phyloP scores from a whole-genome alignment of 768 basidiomycete genomes.

The Naganishia friedmannii region DNA sequence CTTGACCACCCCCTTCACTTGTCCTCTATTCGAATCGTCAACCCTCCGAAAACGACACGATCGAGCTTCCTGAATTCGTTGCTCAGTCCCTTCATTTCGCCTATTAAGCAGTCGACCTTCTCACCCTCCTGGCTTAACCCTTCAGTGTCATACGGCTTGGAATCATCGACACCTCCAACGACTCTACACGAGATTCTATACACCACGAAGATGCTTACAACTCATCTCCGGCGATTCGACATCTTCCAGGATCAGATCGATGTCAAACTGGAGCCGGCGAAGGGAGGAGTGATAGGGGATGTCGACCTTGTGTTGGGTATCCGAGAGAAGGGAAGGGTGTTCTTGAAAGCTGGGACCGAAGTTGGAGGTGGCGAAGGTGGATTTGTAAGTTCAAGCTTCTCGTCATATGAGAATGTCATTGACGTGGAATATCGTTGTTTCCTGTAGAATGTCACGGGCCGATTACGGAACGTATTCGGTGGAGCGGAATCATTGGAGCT shows the following conservation, averaged over 20 bases:
- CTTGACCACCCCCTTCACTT: conserved; percentile 66
- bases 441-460: conserved; percentile 70
- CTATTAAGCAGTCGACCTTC: conserved; percentile 31
- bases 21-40: conserved; percentile 75
- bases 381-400: conserved; percentile 62
- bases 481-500: conserved; percentile 85
- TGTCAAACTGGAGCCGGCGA: conserved; percentile 62
- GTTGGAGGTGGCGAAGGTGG: conserved; percentile 89
- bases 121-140: conserved; percentile 43
- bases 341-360: conserved; percentile 78
- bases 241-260: conserved; percentile 78
- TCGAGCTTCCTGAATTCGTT: conserved; percentile 76
- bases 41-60: conserved; percentile 66
- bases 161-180: conserved; percentile 42
- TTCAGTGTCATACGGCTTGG: conserved; percentile 33
- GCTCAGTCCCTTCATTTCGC: conserved; percentile 63
- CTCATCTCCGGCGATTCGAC: conserved; percentile 68
- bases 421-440: not conserved
- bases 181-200: conserved; percentile 68
- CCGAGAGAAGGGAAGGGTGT: conserved; percentile 71
- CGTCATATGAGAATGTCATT: conserved; percentile 2
- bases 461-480: conserved; percentile 83
- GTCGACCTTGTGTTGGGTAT: conserved; percentile 53
- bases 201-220: conserved; percentile 66
- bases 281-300: conserved; percentile 47